phyloP scores from a whole-genome alignment of 441 rosid species.

The Arabidopsis hybrid region DNA sequence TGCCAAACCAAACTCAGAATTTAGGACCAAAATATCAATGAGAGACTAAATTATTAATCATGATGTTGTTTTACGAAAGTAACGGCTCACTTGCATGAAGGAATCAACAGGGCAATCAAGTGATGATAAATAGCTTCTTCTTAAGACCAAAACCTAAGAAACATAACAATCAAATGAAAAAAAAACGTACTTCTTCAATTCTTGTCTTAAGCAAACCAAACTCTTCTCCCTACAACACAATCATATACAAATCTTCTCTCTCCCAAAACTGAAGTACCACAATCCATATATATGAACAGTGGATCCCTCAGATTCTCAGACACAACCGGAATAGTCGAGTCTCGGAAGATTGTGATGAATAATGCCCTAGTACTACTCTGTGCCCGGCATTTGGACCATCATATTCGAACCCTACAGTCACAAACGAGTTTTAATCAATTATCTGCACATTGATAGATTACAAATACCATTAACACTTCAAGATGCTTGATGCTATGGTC shows the following conservation, averaged over 20 bases:
- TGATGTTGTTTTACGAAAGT: not conserved
- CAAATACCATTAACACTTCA: constrained; percentile 4
- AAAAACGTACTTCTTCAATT: constrained; percentile 6
- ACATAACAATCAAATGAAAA: constrained; percentile 30
- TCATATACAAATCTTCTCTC: constrained; percentile 36
- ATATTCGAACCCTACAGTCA: constrained; percentile 48
- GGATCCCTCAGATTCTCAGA: constrained; percentile 27
- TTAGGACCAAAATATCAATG: not conserved
- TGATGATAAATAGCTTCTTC: constrained; percentile 17
- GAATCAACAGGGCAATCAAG: constrained; percentile 6
- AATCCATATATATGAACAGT: constrained; percentile 29
- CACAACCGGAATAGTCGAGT: constrained; percentile 28
- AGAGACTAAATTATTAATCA: not conserved
- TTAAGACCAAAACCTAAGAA: constrained; percentile 16
- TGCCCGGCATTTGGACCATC: constrained; percentile 73
- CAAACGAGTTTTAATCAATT: constrained; percentile 26
- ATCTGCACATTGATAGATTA: constrained; percentile 15
- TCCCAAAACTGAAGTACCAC: constrained; percentile 30
- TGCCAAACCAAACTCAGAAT: not conserved
- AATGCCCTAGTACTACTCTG: constrained; percentile 41
- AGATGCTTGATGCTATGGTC: not conserved
- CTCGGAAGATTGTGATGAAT: constrained; percentile 33
- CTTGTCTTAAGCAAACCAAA: constrained; percentile 25
- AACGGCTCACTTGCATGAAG: constrained; percentile 15
- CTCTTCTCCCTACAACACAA: constrained; percentile 34